Conservation (phyloP, 1,284 basidiomycete species). For the Tilletia indica region DNA sequence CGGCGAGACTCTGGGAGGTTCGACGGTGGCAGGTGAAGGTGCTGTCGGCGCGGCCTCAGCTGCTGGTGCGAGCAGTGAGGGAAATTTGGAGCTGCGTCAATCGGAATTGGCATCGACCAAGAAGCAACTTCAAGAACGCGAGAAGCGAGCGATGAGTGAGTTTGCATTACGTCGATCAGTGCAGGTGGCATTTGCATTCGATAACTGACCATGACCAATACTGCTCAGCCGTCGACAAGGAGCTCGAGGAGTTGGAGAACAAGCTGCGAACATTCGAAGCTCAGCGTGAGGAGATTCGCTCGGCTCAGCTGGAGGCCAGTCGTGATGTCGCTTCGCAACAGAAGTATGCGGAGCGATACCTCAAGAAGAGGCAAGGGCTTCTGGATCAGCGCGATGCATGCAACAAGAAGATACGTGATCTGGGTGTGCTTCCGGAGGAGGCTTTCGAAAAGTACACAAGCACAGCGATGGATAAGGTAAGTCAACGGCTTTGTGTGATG, state of each 20-base stretch:
- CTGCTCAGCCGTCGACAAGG: slow-evolving; percentile 55
- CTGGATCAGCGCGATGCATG: slow-evolving; percentile 82
- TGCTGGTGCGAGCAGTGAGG: slow-evolving; percentile 59
- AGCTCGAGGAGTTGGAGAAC: slow-evolving; percentile 65
- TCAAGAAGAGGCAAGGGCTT: slow-evolving; percentile 84
- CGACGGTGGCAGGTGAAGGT: slow-evolving; percentile 70
- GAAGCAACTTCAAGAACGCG: slow-evolving; percentile 34
- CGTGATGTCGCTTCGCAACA: slow-evolving; percentile 82
- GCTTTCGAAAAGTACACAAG: slow-evolving; percentile 91
- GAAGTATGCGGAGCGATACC: slow-evolving; percentile 89
- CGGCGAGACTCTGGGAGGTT: slow-evolving; percentile 63
- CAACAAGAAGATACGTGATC: slow-evolving; percentile 87
- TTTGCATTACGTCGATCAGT: background rate
- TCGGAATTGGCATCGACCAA: slow-evolving; percentile 70
- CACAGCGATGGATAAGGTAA: slow-evolving; percentile 73
- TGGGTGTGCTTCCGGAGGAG: slow-evolving; percentile 94
- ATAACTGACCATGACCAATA: no score
- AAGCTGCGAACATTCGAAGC: slow-evolving; percentile 69
- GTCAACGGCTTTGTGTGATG: slow-evolving; percentile 35
- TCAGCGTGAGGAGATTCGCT: slow-evolving; percentile 73
- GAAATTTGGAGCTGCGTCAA: slow-evolving; percentile 67
- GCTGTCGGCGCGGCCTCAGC: slow-evolving; percentile 69
- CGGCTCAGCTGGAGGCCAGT: slow-evolving; percentile 78
- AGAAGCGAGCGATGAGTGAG: slow-evolving; percentile 67
- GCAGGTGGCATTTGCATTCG: no score